Percentiles rank a stretch among this genome's conserved stretches.
Conservation (phyloP, 495 filamentous ascomycete genomes). For the Penicillium samsonianum region DNA sequence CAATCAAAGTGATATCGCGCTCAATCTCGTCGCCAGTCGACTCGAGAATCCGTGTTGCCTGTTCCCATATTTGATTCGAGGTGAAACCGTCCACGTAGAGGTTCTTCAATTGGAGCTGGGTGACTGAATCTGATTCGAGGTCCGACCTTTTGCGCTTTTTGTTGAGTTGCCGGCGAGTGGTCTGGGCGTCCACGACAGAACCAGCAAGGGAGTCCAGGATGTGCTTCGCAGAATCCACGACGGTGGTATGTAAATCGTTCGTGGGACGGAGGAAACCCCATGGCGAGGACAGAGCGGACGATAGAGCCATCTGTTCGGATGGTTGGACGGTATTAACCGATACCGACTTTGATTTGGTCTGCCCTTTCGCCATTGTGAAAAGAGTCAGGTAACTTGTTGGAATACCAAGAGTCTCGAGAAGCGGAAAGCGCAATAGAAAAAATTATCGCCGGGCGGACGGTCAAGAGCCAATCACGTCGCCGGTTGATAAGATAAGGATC, state of each 20-base stretch:
- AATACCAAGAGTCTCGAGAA: background rate
- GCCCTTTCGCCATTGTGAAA: constrained; percentile 24
- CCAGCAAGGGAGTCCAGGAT: constrained; percentile 75
- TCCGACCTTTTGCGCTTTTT: constrained; percentile 69
- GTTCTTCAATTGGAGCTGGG: constrained; percentile 67
- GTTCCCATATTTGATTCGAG: constrained; percentile 89
- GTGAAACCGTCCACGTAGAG: constrained; percentile 87
- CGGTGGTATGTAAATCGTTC: constrained; percentile 58
- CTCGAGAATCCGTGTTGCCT: constrained; percentile 71
- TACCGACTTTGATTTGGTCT: constrained; percentile 5
- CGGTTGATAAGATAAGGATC: constrained; percentile 29
- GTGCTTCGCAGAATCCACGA: constrained; percentile 69
- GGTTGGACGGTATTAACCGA: constrained; percentile 4
- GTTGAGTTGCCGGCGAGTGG: constrained; percentile 53
- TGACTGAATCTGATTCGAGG: constrained; percentile 36
- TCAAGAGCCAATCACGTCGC: constrained; percentile 18
- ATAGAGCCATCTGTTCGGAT: constrained; percentile 19
- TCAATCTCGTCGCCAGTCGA: constrained; percentile 39
- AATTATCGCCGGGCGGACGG: constrained; percentile 27
- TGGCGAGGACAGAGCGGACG: constrained; percentile 33
- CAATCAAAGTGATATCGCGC: constrained; percentile 31
- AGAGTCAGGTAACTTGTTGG: constrained; percentile 1
- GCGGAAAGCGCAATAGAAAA: constrained; percentile 21
- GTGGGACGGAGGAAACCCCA: constrained; percentile 70
- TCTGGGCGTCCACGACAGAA: constrained; percentile 66